A percentile compares a stretch with the other conserved stretches of the same genome.
Conservation (phyloP, 176 grass and related monocot species). For the Rhipidocladum racemiflorum region DNA sequence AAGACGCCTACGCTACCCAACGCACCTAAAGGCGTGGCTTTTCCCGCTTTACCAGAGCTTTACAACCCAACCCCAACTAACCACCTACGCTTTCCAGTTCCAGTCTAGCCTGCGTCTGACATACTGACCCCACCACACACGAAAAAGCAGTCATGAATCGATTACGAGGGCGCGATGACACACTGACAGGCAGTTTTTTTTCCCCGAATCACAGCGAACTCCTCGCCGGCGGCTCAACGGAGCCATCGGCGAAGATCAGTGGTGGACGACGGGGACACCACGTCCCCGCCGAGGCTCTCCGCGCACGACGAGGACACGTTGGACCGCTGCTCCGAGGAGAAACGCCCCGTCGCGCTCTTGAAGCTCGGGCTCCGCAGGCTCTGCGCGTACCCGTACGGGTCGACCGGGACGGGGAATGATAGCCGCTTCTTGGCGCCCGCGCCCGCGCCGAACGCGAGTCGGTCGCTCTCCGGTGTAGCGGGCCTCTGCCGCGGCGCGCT, state of each 20-base stretch:
- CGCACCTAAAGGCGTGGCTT: background rate
- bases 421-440: constrained; percentile 65
- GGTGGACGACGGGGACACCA: constrained; percentile 71
- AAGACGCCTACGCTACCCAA: background rate
- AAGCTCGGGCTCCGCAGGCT: constrained; percentile 86
- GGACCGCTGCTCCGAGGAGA: constrained; percentile 71
- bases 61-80: background rate
- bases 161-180: background rate
- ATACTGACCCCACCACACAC: background rate
- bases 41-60: constrained; percentile 35
- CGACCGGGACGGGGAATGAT: constrained; percentile 61
- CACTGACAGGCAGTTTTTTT: background rate
- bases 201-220: background rate
- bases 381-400: constrained; percentile 50
- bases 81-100: constrained; percentile 26
- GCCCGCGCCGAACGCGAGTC: background rate
- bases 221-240: constrained; percentile 26
- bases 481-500: constrained; percentile 81
- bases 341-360: constrained; percentile 76
- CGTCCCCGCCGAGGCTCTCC: constrained; percentile 69
- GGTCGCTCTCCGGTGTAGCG: constrained; percentile 65
- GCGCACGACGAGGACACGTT: constrained; percentile 81
- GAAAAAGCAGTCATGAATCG: background rate
- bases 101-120: constrained; percentile 8
- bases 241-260: constrained; percentile 82